phyloP scores from a whole-genome alignment of 192 early-diverging fungal species.

The Diversispora epigaea region DNA sequence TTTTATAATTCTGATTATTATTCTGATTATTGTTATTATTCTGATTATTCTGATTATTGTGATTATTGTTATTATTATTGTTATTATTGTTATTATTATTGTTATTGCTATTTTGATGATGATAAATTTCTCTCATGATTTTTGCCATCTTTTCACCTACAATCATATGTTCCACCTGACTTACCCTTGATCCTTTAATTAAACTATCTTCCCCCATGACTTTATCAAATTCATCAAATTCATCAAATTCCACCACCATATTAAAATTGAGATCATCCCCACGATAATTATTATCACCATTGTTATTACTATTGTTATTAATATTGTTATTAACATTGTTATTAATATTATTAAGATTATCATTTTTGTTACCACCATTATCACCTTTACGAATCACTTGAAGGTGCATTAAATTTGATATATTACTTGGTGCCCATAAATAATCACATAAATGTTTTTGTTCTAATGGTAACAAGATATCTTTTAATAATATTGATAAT shows the following conservation, averaged over 20 bases:
- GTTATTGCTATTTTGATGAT: no score
- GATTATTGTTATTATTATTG: no score
- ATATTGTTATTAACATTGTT: no score
- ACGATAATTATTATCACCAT: no score
- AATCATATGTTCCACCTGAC: slow-evolving; percentile 24
- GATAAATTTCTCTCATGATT: slow-evolving; percentile 11
- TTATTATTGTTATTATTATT: no score
- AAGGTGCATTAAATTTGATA: slow-evolving; percentile 27
- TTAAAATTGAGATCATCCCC: no score
- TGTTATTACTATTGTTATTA: no score
- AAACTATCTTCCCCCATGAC: slow-evolving; percentile 13
- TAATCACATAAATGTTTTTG: slow-evolving; percentile 27
- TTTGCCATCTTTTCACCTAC: slow-evolving; percentile 22
- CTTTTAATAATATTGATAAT: background rate
- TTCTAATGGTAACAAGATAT: slow-evolving; percentile 9
- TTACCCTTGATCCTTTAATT: slow-evolving; percentile 4
- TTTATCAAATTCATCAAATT: background rate
- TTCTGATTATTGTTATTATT: no score
- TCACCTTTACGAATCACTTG: slow-evolving; percentile 7
- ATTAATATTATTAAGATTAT: no score
- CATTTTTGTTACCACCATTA: background rate
- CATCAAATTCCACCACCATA: background rate
- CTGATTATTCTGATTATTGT: no score
- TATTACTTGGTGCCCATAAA: slow-evolving; percentile 26
- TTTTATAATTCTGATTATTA: no score